Base-by-base conservation (phyloP, 495 filamentous ascomycete genomes). In the Xylaria curta region DNA sequence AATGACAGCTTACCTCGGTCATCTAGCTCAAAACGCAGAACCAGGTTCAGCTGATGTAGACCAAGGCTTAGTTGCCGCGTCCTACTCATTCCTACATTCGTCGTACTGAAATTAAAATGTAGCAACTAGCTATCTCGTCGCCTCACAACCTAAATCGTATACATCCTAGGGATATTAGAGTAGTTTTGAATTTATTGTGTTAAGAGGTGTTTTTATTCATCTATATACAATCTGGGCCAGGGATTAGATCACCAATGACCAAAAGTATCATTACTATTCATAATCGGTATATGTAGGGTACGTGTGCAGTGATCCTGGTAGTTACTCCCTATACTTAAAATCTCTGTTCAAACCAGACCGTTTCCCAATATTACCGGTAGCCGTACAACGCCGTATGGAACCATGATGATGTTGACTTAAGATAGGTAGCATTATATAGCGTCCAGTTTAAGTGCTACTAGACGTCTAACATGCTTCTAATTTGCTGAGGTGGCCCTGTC, bases 391-490 rank as follows among this genome's bases (percentile, higher is more conserved):
- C 68, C 68, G 21, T 64, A 36, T 70, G 31, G 8, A 62, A 44
- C 53, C n/a, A 69, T 70, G 28, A 31, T 70, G 24, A 64, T 67
- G 44, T 33, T 40, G 33, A 49, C 28, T 13, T 28, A 56, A 67
- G 5, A 21, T 24, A 67, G 5, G 15, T 24, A 56, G 33, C 10
- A n/a, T 56, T 17, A 21, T 26, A 31, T 12, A 33, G 36, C 24
- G 2, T 36, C 12, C 7, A 38, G 31, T 38, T 8, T 4, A 12
- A 60, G 24, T 59, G 49, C 21, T 36, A 49, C 83, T 75, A 89
- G 8, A 90, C 74, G 81, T 90, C 87, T 73, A 90, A 74, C 88
- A 90, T 90, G 72, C 87, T 89, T 76, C 80, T 82, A 17, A 89
- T 81, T 73, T 83, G 81, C 76, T 86, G 83, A 33, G 85, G 86